Conservation (phyloP, 345 rosid genomes). For the Alliaria petiolata region DNA sequence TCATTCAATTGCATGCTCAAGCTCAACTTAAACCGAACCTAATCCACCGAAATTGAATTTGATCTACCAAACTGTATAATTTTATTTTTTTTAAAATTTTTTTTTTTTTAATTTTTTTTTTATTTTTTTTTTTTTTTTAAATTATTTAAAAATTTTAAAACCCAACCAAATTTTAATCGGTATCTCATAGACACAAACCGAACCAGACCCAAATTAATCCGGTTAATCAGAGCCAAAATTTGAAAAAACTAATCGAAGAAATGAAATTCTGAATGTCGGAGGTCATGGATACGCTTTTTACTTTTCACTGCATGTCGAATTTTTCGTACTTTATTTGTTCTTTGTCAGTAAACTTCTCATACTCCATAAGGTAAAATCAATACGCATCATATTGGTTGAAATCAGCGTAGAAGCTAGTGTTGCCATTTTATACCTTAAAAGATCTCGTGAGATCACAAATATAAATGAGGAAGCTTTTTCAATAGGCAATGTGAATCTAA, state of each 20-base stretch:
- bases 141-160: too few species aligned
- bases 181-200: too few species aligned
- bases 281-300: background rate
- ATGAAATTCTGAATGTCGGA: background rate
- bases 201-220: too few species aligned
- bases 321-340: too few species aligned
- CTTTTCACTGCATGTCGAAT: background rate
- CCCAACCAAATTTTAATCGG: too few species aligned
- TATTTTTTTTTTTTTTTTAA: too few species aligned
- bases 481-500: background rate
- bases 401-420: background rate
- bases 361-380: background rate
- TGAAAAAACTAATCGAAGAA: background rate
- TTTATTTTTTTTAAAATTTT: too few species aligned
- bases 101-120: too few species aligned
- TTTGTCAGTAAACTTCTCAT: background rate
- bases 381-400: background rate
- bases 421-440: background rate
- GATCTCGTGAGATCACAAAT: background rate
- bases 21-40: too few species aligned
- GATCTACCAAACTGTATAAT: too few species aligned
- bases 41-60: too few species aligned
- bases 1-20: too few species aligned
- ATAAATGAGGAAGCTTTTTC: background rate
- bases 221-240: background rate